Evolutionary conservation across 441 rosid genomes (phyloP).

Genomic region (Euphorbia celastroides): DNA sequence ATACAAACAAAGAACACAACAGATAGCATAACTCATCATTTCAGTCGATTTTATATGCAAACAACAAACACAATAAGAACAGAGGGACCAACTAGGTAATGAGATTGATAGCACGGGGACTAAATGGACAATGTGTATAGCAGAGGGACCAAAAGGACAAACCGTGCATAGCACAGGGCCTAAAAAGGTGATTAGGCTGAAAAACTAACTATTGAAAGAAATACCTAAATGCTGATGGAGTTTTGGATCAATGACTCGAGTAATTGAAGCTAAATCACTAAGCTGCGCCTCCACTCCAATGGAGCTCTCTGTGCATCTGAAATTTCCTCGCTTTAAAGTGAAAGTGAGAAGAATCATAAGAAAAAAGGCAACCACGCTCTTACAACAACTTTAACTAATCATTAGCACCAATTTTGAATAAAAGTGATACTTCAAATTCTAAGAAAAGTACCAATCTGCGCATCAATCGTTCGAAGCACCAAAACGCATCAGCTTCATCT

Average conservation of each 20-base stretch:
- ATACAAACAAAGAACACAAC: too few species aligned
- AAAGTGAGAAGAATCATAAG: slow-evolving; percentile 27
- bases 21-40: too few species aligned
- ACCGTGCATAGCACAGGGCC: too few species aligned
- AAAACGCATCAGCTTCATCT: slow-evolving; percentile 90
- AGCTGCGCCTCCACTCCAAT: slow-evolving; percentile 94
- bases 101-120: too few species aligned
- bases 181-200: too few species aligned
- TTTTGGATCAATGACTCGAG: slow-evolving; percentile 87
- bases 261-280: slow-evolving; percentile 66
- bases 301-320: slow-evolving; percentile 79
- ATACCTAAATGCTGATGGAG: slow-evolving; percentile 97
- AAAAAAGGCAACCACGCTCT: slow-evolving; percentile 4
- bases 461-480: slow-evolving; percentile 98
- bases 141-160: too few species aligned
- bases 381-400: not conserved
- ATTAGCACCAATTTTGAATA: not conserved
- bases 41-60: too few species aligned
- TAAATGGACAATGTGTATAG: too few species aligned
- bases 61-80: too few species aligned
- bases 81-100: too few species aligned
- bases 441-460: slow-evolving; percentile 90
- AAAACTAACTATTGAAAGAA: not conserved
- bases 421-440: too few species aligned
- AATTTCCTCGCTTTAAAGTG: slow-evolving; percentile 75